These are phyloP conservation scores for Hymenoscyphus infarciens DNA, from an alignment of 2,329 filamentous ascomycete genomes.

Conservation along the genomic window DNA sequence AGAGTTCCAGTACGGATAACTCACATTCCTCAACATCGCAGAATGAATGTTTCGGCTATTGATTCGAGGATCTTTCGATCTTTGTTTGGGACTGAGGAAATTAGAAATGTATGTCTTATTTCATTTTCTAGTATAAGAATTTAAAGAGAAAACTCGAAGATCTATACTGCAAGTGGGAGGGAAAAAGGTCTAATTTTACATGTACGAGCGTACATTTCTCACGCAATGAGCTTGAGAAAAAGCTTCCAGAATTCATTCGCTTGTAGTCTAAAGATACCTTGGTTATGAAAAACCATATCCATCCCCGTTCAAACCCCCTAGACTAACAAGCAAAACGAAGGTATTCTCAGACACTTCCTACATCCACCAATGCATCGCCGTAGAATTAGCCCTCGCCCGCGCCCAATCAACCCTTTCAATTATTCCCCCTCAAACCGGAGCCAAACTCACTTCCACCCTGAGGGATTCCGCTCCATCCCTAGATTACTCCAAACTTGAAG, in stretches of 20 bases:
- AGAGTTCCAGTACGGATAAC: background rate
- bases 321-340: conserved; percentile 13
- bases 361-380: conserved; percentile 46
- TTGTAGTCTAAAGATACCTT: too few relatives aligned
- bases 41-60: conserved; percentile 35
- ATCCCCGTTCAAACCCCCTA: too few relatives aligned
- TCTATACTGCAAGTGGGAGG: background rate
- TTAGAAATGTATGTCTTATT: conserved; percentile 37
- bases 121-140: background rate
- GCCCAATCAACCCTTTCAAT: conserved; percentile 47
- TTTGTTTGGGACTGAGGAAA: conserved; percentile 49
- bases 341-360: conserved; percentile 50
- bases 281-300: too few relatives aligned
- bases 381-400: conserved; percentile 49
- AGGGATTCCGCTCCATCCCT: conserved; percentile 35
- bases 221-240: background rate
- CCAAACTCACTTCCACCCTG: conserved; percentile 34
- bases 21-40: background rate
- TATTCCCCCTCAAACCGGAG: conserved; percentile 41
- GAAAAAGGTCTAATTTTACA: background rate
- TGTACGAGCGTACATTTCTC: background rate
- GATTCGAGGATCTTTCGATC: conserved; percentile 50
- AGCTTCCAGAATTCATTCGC: too few relatives aligned
- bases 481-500: conserved; percentile 42
- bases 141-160: background rate